These are phyloP conservation scores for Tubosaeta brunneosetosa DNA, from an alignment of 768 basidiomycete genomes.

Conservation along the genomic window DNA sequence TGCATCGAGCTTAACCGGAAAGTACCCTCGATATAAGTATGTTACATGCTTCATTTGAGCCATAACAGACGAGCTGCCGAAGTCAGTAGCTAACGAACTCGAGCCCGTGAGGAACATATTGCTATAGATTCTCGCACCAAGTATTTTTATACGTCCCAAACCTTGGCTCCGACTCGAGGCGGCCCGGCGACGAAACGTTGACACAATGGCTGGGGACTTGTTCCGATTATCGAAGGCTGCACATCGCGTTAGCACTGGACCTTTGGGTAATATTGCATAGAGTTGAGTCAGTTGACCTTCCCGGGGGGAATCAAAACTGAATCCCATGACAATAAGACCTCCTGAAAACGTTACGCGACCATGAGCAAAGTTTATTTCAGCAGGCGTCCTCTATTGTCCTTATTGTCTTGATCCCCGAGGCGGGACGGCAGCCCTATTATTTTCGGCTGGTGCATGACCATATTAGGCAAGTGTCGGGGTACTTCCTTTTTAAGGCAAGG, in stretches of 20 bases:
- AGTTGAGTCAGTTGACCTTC: not conserved
- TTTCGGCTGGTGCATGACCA: not conserved
- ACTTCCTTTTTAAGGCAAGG: slow-evolving; percentile 1
- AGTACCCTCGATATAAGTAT: too few relatives aligned
- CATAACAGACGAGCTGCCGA: too few relatives aligned
- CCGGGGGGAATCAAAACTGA: not conserved
- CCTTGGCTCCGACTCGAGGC: slow-evolving; percentile 13
- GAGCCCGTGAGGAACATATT: too few relatives aligned
- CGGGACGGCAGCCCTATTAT: not conserved
- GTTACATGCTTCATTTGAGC: too few relatives aligned
- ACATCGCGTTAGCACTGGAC: not conserved
- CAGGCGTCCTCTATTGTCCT: slow-evolving; percentile 24
- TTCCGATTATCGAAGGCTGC: not conserved
- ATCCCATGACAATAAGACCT: slow-evolving; percentile 17
- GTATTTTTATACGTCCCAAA: slow-evolving; percentile 36
- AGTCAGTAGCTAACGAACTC: too few relatives aligned
- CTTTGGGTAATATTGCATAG: not conserved
- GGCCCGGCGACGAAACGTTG: too few relatives aligned
- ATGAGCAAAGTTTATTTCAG: slow-evolving; percentile 11
- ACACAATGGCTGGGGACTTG: too few relatives aligned
- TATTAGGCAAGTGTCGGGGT: slow-evolving; percentile 7
- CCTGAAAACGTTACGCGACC: too few relatives aligned
- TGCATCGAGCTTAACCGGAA: too few relatives aligned
- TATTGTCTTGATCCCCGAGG: slow-evolving; percentile 23
- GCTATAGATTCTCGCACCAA: slow-evolving; percentile 32